Conservation (phyloP, 441 rosid genomes). For the Manihot esculenta region DNA sequence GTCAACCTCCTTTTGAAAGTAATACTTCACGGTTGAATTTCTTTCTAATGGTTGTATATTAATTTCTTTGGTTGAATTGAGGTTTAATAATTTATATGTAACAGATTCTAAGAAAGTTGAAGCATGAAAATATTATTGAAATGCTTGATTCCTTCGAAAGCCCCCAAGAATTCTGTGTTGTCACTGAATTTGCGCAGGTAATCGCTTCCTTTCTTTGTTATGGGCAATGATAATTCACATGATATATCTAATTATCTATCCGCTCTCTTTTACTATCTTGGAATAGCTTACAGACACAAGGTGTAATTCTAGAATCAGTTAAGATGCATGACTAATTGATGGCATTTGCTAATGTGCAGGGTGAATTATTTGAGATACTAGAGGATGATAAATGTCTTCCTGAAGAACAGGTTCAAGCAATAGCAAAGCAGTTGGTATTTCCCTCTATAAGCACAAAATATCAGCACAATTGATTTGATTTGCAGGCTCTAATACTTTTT, state of each 20-base stretch:
- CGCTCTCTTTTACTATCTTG: not conserved
- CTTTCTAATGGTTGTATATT: not conserved
- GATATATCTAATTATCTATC: not conserved
- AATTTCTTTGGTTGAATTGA: constrained; percentile 5
- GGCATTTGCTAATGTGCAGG: constrained; percentile 42
- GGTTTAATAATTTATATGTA: constrained; percentile 18
- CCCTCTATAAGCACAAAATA: not conserved
- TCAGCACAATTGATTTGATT: constrained; percentile 9
- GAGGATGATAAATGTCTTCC: constrained; percentile 99
- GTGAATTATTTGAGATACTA: constrained; percentile 93
- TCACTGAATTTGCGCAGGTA: constrained; percentile 98
- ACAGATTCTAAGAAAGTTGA: constrained; percentile 92
- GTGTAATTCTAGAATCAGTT: not conserved
- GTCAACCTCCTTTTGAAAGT: not conserved
- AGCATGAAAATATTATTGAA: constrained; percentile 92
- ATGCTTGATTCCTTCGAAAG: constrained; percentile 98
- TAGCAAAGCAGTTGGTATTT: constrained; percentile 93
- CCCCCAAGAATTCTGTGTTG: constrained; percentile 94
- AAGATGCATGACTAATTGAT: constrained; percentile 17
- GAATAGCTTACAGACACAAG: not conserved
- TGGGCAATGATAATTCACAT: not conserved
- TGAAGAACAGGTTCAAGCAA: constrained; percentile 97
- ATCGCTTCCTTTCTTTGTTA: constrained; percentile 14
- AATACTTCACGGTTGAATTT: not conserved
- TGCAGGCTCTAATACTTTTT: not conserved